Percentiles rank a stretch among this genome's conserved stretches.
Evolutionary conservation across 2,329 filamentous ascomycete species (phyloP).

Genomic region (Fusarium tuaranense): DNA sequence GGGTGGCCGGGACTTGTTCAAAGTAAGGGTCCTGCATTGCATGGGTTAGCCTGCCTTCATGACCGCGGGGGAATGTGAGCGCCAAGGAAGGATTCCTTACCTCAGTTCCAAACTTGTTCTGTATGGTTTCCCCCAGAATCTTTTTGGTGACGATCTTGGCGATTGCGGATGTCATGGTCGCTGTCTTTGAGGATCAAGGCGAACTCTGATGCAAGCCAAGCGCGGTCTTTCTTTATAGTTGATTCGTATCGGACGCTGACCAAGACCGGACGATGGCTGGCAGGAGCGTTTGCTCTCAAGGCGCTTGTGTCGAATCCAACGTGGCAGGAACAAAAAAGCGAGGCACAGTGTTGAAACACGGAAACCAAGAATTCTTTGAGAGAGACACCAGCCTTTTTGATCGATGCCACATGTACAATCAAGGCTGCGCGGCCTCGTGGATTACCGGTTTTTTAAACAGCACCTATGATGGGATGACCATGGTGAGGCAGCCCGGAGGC

Average conservation of each 20-base stretch:
- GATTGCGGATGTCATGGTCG: slow-evolving; percentile 63
- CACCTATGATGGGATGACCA: slow-evolving; percentile 20
- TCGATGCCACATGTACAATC: slow-evolving; percentile 11
- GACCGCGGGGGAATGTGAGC: neutral
- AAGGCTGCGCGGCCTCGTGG: slow-evolving; percentile 10
- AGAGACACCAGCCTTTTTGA: slow-evolving; percentile 10
- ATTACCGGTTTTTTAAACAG: slow-evolving; percentile 36
- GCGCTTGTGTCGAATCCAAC: slow-evolving; percentile 28
- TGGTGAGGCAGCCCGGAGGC: slow-evolving; percentile 35
- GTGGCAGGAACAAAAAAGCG: slow-evolving; percentile 17
- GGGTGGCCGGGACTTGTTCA: slow-evolving; percentile 81
- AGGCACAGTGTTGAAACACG: slow-evolving; percentile 12
- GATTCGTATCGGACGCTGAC: neutral
- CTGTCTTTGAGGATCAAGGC: neutral
- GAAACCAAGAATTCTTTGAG: neutral
- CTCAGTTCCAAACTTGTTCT: slow-evolving; percentile 70
- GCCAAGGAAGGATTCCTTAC: slow-evolving; percentile 49
- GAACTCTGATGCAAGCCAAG: neutral
- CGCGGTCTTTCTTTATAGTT: slow-evolving; percentile 4
- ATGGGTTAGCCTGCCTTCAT: slow-evolving; percentile 20
- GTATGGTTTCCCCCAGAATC: slow-evolving; percentile 66
- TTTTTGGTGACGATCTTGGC: slow-evolving; percentile 68
- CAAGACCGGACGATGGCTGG: slow-evolving; percentile 11
- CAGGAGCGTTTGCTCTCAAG: slow-evolving; percentile 40
- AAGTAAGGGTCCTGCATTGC: slow-evolving; percentile 92